Base-by-base conservation (phyloP, 371 early-diverging fungal genomes). In the Mucor indicus region DNA sequence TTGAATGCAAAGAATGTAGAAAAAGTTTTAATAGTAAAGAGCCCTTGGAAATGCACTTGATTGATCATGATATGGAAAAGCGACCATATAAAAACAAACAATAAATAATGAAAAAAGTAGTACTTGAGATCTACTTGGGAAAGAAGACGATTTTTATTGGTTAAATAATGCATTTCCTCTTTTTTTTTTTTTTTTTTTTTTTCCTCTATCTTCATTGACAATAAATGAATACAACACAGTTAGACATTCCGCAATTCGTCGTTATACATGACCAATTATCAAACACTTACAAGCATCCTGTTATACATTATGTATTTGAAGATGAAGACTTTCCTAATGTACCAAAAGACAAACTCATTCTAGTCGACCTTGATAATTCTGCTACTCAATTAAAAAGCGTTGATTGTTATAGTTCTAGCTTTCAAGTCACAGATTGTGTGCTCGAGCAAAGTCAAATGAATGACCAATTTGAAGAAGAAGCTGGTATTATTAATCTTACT, bases 241-340 rank as follows among this genome's bases (percentile, higher is more conserved):
- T 55, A 23, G 67, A 62, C 27, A 72, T 76, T 48, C 76, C 77
- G 8, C 72, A 80, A 17, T 75, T 75, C 53, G 72, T 75, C 7
- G 74, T 77, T 15, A 71, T 80, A 33, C 75, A 68, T 43, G 80
- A 80, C 48, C 63, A 72, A 44, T 49, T 64, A 11, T 50, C 67
- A 36, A 69, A 70, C 31, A 67, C 69, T 5, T 75, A 73, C 37
- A 72, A 73, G 31, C 74, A 80, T 39, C 80, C 80, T 2, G 50
- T 72, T 1, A 61, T 75, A 4, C 80, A 80, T 45, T 80, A 77
- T 48, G 76, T 77, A 7, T 80, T 80, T 65, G 73, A 77, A 52
- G 76, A 67, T 7, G 80, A 80, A 48, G 64, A 56, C 5, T 72
- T 77, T 22, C 77, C 75, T 2, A 55, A 63, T 27, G 53, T 75